Evolutionary conservation across 2,329 filamentous ascomycete species (phyloP).

Genomic region (Xylaria sp.): DNA sequence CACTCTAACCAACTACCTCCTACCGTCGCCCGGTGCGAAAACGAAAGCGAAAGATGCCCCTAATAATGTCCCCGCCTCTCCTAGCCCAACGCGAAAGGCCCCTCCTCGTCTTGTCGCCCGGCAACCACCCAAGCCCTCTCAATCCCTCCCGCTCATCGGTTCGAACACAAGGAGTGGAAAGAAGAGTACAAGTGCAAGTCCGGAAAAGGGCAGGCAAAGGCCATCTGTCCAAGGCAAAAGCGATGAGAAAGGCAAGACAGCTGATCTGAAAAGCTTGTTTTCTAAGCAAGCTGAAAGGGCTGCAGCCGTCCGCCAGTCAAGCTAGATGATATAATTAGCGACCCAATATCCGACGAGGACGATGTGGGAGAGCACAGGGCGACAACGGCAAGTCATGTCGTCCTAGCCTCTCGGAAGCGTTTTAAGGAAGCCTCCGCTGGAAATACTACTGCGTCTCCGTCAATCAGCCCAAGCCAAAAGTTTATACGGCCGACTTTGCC

Average conservation of each 20-base stretch:
- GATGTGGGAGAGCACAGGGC: constrained; percentile 58
- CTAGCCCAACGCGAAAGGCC: constrained; percentile 37
- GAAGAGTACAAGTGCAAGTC: constrained; percentile 53
- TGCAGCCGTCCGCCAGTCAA: constrained; percentile 42
- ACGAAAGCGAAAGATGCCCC: constrained; percentile 44
- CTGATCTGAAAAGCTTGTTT: constrained; percentile 64
- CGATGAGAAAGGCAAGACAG: constrained; percentile 59
- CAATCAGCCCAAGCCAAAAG: constrained; percentile 51
- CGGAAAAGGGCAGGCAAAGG: constrained; percentile 49
- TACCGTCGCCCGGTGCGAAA: constrained; percentile 57
- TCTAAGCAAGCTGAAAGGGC: constrained; percentile 64
- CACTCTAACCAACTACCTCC: constrained; percentile 59
- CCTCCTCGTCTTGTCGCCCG: constrained; percentile 26
- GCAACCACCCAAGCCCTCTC: constrained; percentile 34
- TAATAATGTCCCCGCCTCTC: constrained; percentile 30
- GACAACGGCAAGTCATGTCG: constrained; percentile 59
- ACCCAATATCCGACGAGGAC: constrained; percentile 67
- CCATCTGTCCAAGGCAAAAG: constrained; percentile 43
- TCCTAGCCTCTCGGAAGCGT: constrained; percentile 61
- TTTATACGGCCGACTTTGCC: constrained; percentile 54
- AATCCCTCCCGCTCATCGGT: constrained; percentile 36
- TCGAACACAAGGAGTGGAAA: constrained; percentile 33
- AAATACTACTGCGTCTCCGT: constrained; percentile 29
- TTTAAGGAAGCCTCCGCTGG: constrained; percentile 47
- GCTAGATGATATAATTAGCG: constrained; percentile 58